These are phyloP conservation scores for Lyophyllum decastes DNA, from an alignment of 768 basidiomycete genomes.

Conservation along the genomic window DNA sequence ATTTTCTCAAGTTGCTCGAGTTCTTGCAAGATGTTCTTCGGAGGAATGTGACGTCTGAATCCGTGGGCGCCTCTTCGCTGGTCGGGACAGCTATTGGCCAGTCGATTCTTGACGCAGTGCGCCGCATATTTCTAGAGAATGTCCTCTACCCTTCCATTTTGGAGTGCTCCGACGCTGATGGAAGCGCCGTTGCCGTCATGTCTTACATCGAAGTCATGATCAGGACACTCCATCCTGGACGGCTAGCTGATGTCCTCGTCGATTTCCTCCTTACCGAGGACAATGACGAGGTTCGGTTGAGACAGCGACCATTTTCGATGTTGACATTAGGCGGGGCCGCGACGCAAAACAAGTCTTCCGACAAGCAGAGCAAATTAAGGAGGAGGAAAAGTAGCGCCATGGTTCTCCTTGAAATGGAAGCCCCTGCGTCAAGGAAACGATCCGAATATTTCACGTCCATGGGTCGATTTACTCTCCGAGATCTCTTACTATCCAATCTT, in stretches of 20 bases:
- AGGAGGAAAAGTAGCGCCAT: conserved; percentile 87
- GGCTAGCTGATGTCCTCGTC: conserved; percentile 70
- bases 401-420: conserved; percentile 85
- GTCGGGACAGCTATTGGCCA: conserved; percentile 83
- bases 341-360: conserved; percentile 33
- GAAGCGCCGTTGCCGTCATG: conserved; percentile 96
- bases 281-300: conserved; percentile 58
- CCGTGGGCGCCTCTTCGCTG: conserved; percentile 58
- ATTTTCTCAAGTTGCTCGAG: conserved; percentile 88
- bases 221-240: conserved; percentile 67
- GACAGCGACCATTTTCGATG: conserved; percentile 44
- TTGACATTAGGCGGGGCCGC: conserved; percentile 43
- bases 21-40: conserved; percentile 89
- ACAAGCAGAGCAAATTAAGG: conserved; percentile 48
- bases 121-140: conserved; percentile 87
- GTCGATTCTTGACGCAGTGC: conserved; percentile 80
- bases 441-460: conserved; percentile 86
- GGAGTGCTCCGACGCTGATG: conserved; percentile 90
- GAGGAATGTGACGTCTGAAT: conserved; percentile 55
- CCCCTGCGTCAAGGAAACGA: conserved; percentile 66
- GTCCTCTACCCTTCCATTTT: conserved; percentile 91
- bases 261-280: conserved; percentile 86
- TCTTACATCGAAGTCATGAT: conserved; percentile 92
- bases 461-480: conserved; percentile 90
- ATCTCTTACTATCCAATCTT: conserved; percentile 81